These are phyloP conservation scores for Piloderma croceum DNA, from an alignment of 768 basidiomycete genomes.

Conservation along the genomic window DNA sequence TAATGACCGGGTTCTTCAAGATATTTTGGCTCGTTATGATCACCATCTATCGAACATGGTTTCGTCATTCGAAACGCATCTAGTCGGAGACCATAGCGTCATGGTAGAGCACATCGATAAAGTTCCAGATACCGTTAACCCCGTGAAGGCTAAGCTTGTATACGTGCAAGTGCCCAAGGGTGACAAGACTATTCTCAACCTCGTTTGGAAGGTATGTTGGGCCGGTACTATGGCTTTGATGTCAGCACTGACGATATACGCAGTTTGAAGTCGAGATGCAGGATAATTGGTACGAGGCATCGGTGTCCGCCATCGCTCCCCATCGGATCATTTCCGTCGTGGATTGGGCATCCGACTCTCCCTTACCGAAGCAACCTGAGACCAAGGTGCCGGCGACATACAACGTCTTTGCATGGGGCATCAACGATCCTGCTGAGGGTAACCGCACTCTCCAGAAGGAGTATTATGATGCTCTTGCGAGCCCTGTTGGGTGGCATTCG, in stretches of 20 bases:
- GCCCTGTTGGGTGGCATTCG: slow-evolving; percentile 89
- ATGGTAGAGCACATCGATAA: slow-evolving; percentile 40
- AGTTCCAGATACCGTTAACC: slow-evolving; percentile 72
- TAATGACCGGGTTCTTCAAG: slow-evolving; percentile 36
- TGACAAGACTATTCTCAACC: slow-evolving; percentile 54
- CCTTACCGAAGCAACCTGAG: slow-evolving; percentile 31
- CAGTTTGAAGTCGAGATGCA: slow-evolving; percentile 89
- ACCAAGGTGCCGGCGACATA: slow-evolving; percentile 42
- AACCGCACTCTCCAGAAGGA: slow-evolving; percentile 53
- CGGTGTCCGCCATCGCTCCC: slow-evolving; percentile 68
- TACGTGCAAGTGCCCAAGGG: slow-evolving; percentile 78
- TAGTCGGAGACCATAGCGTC: slow-evolving; percentile 43
- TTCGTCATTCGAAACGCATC: slow-evolving; percentile 33
- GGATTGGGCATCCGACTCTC: slow-evolving; percentile 89
- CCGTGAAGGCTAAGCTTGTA: slow-evolving; percentile 74
- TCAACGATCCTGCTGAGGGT: slow-evolving; percentile 79
- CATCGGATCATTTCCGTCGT: slow-evolving; percentile 83
- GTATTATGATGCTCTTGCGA: slow-evolving; percentile 71
- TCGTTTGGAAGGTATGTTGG: slow-evolving; percentile 73
- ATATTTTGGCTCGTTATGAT: slow-evolving; percentile 48
- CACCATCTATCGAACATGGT: slow-evolving; percentile 47
- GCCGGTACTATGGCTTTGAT: slow-evolving; percentile 18
- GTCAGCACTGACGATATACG: not conserved
- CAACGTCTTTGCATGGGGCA: slow-evolving; percentile 72
- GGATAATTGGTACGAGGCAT: slow-evolving; percentile 94